Percentiles rank a stretch among this genome's conserved stretches.
Evolutionary conservation across 768 basidiomycete species (phyloP).

Genomic region (Nidularia pulvinata): DNA sequence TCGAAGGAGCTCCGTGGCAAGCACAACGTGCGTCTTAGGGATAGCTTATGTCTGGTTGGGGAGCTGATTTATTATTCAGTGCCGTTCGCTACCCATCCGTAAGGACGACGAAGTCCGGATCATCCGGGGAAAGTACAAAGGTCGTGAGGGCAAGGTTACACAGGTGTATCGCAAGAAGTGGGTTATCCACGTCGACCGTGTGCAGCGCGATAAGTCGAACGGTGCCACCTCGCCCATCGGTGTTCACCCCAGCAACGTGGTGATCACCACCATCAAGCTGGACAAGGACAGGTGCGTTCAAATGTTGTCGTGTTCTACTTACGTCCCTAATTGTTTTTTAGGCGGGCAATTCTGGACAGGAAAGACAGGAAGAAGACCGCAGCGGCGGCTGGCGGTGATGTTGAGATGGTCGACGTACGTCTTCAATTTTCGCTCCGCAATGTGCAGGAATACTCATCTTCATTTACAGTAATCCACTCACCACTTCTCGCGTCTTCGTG

Average conservation of each 20-base stretch:
- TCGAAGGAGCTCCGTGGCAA: constrained; percentile 94
- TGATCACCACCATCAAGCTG: constrained; percentile 90
- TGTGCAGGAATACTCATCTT: constrained; percentile 1
- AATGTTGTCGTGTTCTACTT: not conserved
- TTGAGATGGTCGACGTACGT: constrained; percentile 83
- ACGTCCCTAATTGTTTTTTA: constrained; percentile 18
- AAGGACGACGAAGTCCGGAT: constrained; percentile 99
- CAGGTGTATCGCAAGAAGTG: constrained; percentile 99
- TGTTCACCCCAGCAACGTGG: constrained; percentile 96
- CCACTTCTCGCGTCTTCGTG: constrained; percentile 14
- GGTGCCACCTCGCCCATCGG: constrained; percentile 93
- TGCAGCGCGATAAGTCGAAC: constrained; percentile 96
- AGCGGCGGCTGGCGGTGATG: constrained; percentile 47
- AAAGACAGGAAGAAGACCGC: constrained; percentile 75
- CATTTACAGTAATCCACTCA: constrained; percentile 30
- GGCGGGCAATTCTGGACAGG: constrained; percentile 85
- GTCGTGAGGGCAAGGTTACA: constrained; percentile 97
- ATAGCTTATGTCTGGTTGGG: not conserved
- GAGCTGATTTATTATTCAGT: constrained; percentile 35
- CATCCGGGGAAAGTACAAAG: constrained; percentile 98
- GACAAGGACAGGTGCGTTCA: constrained; percentile 79
- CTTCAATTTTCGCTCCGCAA: not conserved
- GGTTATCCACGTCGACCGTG: constrained; percentile 98
- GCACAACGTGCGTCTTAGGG: constrained; percentile 69
- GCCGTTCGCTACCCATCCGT: constrained; percentile 91